phyloP scores from a whole-genome alignment of 768 basidiomycete species.

The Asterophora parasitica region DNA sequence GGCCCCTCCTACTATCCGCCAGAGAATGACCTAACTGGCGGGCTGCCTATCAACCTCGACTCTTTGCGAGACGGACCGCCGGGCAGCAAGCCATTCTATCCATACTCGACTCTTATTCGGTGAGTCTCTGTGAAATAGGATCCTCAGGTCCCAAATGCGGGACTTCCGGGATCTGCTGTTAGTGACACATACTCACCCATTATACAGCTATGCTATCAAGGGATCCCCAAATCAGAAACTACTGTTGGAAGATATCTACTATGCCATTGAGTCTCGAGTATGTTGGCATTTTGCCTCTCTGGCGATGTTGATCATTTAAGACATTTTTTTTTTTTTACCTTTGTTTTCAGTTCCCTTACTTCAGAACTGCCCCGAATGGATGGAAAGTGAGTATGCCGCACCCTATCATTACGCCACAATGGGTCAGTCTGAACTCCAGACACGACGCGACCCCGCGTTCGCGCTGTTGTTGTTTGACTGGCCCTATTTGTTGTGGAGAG shows the following conservation, averaged over 20 bases:
- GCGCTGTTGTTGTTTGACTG: conserved; percentile 65
- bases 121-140: conserved; percentile 32
- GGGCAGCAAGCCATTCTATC: conserved; percentile 87
- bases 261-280: conserved; percentile 85
- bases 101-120: conserved; percentile 89
- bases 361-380: conserved; percentile 80
- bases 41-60: conserved; percentile 82
- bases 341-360: conserved; percentile 73
- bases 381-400: conserved; percentile 68
- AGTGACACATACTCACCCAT: conserved; percentile 9
- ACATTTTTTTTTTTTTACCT: conserved; percentile 5
- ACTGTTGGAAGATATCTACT: conserved; percentile 85
- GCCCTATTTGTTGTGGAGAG: conserved; percentile 52
- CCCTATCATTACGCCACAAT: conserved; percentile 1
- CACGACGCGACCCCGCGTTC: conserved; percentile 43
- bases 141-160: conserved; percentile 10
- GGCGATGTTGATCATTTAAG: conserved; percentile 1
- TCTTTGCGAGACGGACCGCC: conserved; percentile 84
- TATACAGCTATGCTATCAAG: conserved; percentile 79
- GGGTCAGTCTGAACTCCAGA: conserved; percentile 9
- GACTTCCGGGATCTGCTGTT: conserved; percentile 10
- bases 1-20: conserved; percentile 70
- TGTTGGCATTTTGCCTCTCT: conserved; percentile 24
- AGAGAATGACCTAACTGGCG: conserved; percentile 76
- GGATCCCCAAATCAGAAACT: conserved; percentile 85